Percentiles rank a stretch among this genome's conserved stretches.
Evolutionary conservation across 2,329 filamentous ascomycete species (phyloP).

Genomic region (Raffaelea deltoideospora): DNA sequence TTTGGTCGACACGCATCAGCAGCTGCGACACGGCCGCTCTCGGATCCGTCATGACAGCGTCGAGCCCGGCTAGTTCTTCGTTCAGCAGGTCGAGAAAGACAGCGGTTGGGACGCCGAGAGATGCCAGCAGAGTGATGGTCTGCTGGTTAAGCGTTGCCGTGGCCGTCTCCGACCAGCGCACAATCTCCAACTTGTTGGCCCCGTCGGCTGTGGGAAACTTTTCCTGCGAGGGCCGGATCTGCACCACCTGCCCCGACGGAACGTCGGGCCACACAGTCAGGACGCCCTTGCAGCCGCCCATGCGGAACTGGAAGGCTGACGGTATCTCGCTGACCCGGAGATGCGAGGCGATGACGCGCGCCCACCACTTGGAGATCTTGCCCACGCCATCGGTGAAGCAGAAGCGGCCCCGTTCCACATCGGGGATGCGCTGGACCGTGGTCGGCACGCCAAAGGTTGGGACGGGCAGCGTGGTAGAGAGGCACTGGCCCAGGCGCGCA

Average conservation of each 20-base stretch:
- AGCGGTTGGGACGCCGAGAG: constrained; percentile 53
- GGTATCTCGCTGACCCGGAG: constrained; percentile 50
- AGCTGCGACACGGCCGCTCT: constrained; percentile 51
- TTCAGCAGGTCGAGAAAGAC: constrained; percentile 55
- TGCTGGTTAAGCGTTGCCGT: constrained; percentile 78
- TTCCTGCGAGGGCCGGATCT: constrained; percentile 69
- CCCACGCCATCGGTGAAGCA: constrained; percentile 88
- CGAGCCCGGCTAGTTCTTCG: constrained; percentile 51
- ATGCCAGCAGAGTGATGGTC: constrained; percentile 70
- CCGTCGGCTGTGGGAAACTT: constrained; percentile 54
- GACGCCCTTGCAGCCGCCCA: constrained; percentile 86
- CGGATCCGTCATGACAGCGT: constrained; percentile 53
- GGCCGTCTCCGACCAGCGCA: constrained; percentile 62
- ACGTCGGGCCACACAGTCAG: constrained; percentile 59
- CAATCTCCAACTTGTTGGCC: constrained; percentile 67
- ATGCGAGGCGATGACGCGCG: constrained; percentile 56
- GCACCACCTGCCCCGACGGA: constrained; percentile 42
- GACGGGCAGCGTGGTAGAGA: constrained; percentile 78
- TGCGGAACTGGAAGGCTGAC: constrained; percentile 80
- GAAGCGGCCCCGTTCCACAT: constrained; percentile 53
- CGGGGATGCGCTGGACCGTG: constrained; percentile 42
- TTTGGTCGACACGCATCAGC: constrained; percentile 66
- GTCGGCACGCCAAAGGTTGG: constrained; percentile 44
- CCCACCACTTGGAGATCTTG: constrained; percentile 70
- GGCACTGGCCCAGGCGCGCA: constrained; percentile 82